phyloP scores from a whole-genome alignment of 2,329 filamentous ascomycete genomes.

The Beauveria medogensis region DNA sequence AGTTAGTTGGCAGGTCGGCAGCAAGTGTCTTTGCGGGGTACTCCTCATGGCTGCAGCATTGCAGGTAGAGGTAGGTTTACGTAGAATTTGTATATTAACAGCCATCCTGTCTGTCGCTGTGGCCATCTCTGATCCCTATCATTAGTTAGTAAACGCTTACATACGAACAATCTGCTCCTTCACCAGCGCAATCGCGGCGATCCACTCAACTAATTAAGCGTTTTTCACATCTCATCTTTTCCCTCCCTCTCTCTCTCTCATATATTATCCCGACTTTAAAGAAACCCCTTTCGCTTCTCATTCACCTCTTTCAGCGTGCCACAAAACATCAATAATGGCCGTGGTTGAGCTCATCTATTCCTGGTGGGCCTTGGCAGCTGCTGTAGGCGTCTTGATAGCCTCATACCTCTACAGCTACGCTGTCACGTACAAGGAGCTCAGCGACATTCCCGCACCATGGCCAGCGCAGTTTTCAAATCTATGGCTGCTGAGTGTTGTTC shows the following conservation, averaged over 20 bases:
- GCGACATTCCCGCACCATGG: conserved; percentile 54
- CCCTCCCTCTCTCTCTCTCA: no score
- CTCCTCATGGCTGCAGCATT: not conserved
- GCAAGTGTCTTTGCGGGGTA: not conserved
- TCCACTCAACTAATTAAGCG: not conserved
- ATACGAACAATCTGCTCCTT: not conserved
- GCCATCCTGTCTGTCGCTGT: not conserved
- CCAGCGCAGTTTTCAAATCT: conserved; percentile 63
- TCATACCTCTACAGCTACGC: conserved; percentile 55
- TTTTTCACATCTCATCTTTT: not conserved
- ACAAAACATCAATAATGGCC: conserved; percentile 18
- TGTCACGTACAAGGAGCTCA: conserved; percentile 41
- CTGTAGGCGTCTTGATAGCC: conserved; percentile 39
- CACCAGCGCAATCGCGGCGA: not conserved
- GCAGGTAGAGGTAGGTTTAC: not conserved
- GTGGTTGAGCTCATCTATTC: conserved; percentile 27
- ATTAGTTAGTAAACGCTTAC: no score
- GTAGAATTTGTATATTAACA: not conserved
- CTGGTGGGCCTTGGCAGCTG: conserved; percentile 37
- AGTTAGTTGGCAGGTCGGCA: not conserved
- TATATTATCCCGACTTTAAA: not conserved
- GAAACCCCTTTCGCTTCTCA: not conserved
- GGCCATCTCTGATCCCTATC: not conserved
- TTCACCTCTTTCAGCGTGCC: no score
- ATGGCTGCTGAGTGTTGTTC: conserved; percentile 64